These are phyloP conservation scores for Hirschfeldia incana DNA, from an alignment of 345 rosid genomes.

Conservation along the genomic window DNA sequence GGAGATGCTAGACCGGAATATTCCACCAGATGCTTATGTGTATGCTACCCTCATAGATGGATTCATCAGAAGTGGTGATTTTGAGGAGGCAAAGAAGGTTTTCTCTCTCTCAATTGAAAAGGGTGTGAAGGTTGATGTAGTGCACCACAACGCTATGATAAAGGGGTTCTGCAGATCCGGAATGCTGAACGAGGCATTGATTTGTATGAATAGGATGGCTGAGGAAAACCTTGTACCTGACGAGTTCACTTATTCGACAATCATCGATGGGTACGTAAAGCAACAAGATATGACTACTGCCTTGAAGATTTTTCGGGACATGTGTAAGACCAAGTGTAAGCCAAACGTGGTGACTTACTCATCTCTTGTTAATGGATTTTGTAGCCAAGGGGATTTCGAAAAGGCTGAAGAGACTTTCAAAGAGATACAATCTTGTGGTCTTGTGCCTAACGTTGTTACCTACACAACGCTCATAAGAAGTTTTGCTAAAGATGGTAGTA, in stretches of 20 bases:
- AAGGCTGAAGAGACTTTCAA: constrained; percentile 60
- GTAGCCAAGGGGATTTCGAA: constrained; percentile 51
- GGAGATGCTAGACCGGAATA: constrained; percentile 75
- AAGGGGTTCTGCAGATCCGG: constrained; percentile 86
- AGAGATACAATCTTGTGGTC: constrained; percentile 58
- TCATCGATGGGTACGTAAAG: constrained; percentile 77
- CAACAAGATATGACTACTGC: constrained; percentile 68
- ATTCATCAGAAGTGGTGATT: constrained; percentile 56
- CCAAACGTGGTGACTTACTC: constrained; percentile 82
- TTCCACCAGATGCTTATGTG: constrained; percentile 64
- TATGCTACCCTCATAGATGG: constrained; percentile 82
- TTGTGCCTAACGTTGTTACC: constrained; percentile 78
- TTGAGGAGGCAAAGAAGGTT: constrained; percentile 62
- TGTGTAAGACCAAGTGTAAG: constrained; percentile 62
- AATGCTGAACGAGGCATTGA: constrained; percentile 62
- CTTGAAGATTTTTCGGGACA: constrained; percentile 52
- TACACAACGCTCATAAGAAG: constrained; percentile 67
- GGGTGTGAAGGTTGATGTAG: constrained; percentile 61
- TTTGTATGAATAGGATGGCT: constrained; percentile 55
- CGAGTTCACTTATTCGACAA: constrained; percentile 74
- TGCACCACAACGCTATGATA: constrained; percentile 78
- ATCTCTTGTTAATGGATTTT: constrained; percentile 73
- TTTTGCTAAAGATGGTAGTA: constrained; percentile 66
- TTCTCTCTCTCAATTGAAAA: constrained; percentile 54
- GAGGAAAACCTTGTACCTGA: constrained; percentile 55